Conservation (phyloP, 768 basidiomycete species). For the Tephrocybe sp. region DNA sequence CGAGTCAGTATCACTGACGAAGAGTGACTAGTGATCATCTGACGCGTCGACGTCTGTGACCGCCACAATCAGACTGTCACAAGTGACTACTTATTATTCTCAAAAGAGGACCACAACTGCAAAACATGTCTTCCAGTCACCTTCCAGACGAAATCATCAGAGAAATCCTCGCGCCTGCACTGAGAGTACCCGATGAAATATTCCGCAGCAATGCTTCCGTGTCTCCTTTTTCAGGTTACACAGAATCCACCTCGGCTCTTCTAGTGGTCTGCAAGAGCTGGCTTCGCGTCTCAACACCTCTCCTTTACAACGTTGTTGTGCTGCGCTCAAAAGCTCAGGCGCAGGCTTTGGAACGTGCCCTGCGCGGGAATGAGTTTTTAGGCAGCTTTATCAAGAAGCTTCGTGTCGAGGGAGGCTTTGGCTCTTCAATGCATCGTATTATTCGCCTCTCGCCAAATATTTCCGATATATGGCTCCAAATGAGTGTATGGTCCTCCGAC, state of each 20-base stretch:
- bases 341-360: conserved; percentile 14
- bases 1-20: no score
- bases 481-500: neutral
- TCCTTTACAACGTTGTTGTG: conserved; percentile 24
- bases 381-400: conserved; percentile 24
- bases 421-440: conserved; percentile 11
- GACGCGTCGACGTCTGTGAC: no score
- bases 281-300: conserved; percentile 23
- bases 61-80: no score
- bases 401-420: conserved; percentile 24
- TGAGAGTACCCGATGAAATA: conserved; percentile 6
- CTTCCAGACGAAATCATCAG: conserved; percentile 12
- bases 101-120: no score
- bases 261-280: conserved; percentile 23
- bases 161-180: conserved; percentile 10
- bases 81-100: no score
- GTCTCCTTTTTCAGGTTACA: conserved; percentile 2
- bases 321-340: conserved; percentile 23
- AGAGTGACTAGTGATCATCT: no score
- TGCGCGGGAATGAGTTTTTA: conserved; percentile 16
- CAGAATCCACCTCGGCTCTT: conserved; percentile 7
- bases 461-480: conserved; percentile 2
- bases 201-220: neutral
- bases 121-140: neutral
- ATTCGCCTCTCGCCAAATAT: conserved; percentile 2